phyloP scores from a whole-genome alignment of 805 yeast species.

The Starmerella etchellsii region DNA sequence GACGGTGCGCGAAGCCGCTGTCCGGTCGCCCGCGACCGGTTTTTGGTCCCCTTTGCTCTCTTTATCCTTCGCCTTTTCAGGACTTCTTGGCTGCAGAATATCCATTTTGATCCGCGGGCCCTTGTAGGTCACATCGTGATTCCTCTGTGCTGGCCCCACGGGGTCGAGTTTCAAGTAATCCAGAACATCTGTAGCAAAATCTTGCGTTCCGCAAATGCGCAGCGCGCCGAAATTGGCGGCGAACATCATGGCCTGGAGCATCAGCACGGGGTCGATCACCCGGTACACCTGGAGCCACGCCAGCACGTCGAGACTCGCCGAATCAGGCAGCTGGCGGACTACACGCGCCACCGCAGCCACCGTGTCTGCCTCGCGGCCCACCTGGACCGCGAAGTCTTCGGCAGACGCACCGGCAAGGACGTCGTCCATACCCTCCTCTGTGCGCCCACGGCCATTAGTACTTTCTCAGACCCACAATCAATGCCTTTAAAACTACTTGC shows the following conservation, averaged over 20 bases:
- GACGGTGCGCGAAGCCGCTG: not conserved
- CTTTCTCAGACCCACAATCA: too few species aligned
- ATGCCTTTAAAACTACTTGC: too few species aligned
- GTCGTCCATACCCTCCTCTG: too few species aligned
- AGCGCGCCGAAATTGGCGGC: not conserved
- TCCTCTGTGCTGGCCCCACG: not conserved
- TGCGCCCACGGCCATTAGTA: too few species aligned
- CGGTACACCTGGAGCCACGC: constrained; percentile 11
- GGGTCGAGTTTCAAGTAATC: constrained; percentile 1
- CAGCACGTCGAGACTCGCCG: not conserved
- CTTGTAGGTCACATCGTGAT: too few species aligned
- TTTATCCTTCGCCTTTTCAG: too few species aligned
- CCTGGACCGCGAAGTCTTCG: too few species aligned
- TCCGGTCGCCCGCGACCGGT: not conserved
- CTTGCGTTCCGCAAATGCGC: constrained; percentile 9
- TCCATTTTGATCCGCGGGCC: not conserved
- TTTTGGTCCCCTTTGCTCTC: not conserved
- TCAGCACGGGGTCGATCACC: constrained; percentile 5
- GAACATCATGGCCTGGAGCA: constrained; percentile 6
- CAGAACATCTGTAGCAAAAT: constrained; percentile 7
- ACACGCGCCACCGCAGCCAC: too few species aligned
- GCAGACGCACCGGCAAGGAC: too few species aligned
- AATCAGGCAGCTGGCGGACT: not conserved
- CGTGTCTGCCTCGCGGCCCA: too few species aligned
- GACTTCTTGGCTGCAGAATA: too few species aligned